phyloP scores from a whole-genome alignment of 1,284 basidiomycete genomes.

The Ceratobasidium sp. region DNA sequence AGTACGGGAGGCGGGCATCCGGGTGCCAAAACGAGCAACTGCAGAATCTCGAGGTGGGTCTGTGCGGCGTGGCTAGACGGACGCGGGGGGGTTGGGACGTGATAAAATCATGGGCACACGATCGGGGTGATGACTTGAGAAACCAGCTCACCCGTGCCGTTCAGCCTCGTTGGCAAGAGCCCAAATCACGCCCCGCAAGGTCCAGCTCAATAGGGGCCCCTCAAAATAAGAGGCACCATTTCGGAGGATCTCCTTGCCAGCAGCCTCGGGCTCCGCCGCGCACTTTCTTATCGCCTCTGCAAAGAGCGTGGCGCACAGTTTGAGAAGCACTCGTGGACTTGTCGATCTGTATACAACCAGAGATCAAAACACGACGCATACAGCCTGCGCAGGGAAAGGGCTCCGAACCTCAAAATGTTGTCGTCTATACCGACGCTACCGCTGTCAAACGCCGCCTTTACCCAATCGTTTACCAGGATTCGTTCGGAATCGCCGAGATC shows the following conservation, averaged over 20 bases:
- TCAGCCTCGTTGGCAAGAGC: slow-evolving; percentile 67
- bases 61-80: slow-evolving; percentile 48
- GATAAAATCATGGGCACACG: slow-evolving; percentile 46
- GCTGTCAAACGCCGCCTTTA: slow-evolving; percentile 75
- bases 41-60: slow-evolving; percentile 67
- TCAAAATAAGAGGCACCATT: slow-evolving; percentile 80
- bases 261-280: slow-evolving; percentile 63
- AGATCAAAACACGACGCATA: slow-evolving; percentile 3
- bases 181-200: slow-evolving; percentile 72
- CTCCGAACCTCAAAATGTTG: slow-evolving; percentile 68
- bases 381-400: not conserved
- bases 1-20: slow-evolving; percentile 71
- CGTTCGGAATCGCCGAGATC: slow-evolving; percentile 60
- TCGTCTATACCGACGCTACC: slow-evolving; percentile 83
- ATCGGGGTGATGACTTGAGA: slow-evolving; percentile 44
- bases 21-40: slow-evolving; percentile 66
- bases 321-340: slow-evolving; percentile 68
- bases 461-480: slow-evolving; percentile 65
- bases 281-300: slow-evolving; percentile 63
- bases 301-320: slow-evolving; percentile 70
- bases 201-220: slow-evolving; percentile 76
- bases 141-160: slow-evolving; percentile 59
- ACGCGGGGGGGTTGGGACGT: not conserved
- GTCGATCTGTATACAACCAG: slow-evolving; percentile 61
- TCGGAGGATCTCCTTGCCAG: slow-evolving; percentile 60